Evolutionary conservation across 345 rosid genomes (phyloP).

Genomic region (Anastatica hierochuntica): DNA sequence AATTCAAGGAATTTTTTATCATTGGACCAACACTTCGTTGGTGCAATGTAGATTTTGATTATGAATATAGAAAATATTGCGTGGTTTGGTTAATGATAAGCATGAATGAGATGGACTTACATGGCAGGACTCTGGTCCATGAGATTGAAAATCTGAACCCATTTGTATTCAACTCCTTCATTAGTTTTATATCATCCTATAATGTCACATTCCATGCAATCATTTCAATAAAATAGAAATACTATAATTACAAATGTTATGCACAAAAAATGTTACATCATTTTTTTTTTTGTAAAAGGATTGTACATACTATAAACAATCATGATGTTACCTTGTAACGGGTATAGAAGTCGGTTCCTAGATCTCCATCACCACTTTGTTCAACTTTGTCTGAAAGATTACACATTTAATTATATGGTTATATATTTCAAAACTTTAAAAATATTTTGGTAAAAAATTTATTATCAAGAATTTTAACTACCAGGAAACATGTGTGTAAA

Average conservation of each 20-base stretch:
- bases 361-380: not conserved
- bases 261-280: not conserved
- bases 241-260: not conserved
- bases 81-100: not conserved
- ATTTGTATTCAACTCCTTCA: constrained; percentile 23
- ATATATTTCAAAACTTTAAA: no score
- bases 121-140: constrained; percentile 26
- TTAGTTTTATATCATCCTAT: constrained; percentile 18
- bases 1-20: not conserved
- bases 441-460: not conserved
- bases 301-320: not conserved
- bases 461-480: not conserved
- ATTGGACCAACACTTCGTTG: not conserved
- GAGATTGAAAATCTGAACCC: constrained; percentile 28
- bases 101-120: constrained; percentile 15
- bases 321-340: constrained; percentile 19
- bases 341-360: constrained; percentile 20
- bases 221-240: not conserved
- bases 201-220: not conserved
- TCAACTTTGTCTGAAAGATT: constrained; percentile 17
- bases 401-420: not conserved
- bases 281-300: not conserved
- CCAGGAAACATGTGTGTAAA: constrained; percentile 26
- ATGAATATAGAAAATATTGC: not conserved
- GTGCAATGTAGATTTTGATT: not conserved